These are phyloP conservation scores for Penicillium flavigenum DNA, from an alignment of 495 filamentous ascomycete species.

Conservation along the genomic window DNA sequence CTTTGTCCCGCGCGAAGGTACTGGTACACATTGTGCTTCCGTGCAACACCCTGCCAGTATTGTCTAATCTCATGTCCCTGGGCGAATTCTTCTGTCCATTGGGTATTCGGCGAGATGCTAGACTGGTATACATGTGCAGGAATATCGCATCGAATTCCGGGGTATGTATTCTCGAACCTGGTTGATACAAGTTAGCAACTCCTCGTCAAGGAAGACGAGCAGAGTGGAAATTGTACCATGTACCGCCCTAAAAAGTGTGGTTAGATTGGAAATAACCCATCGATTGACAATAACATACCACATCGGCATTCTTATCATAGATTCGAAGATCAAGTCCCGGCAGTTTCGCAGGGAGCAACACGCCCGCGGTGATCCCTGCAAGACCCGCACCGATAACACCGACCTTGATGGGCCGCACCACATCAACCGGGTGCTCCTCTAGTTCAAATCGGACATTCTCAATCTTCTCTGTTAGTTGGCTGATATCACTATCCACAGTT, in stretches of 20 bases:
- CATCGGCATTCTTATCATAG: slow-evolving; percentile 56
- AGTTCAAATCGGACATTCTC: slow-evolving; percentile 28
- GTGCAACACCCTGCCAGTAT: slow-evolving; percentile 61
- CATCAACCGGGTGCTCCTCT: slow-evolving; percentile 44
- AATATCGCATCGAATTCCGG: slow-evolving; percentile 63
- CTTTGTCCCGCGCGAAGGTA: slow-evolving; percentile 50
- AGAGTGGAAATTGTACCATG: slow-evolving; percentile 35
- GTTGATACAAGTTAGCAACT: background rate
- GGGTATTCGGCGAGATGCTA: slow-evolving; percentile 61
- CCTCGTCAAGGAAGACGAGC: background rate
- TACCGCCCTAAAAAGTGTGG: slow-evolving; percentile 42
- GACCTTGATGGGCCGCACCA: slow-evolving; percentile 46
- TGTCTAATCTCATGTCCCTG: slow-evolving; percentile 62
- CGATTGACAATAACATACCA: slow-evolving; percentile 34
- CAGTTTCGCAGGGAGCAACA: slow-evolving; percentile 50
- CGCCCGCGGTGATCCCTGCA: slow-evolving; percentile 49
- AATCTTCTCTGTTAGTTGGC: slow-evolving; percentile 1
- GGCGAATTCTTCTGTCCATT: slow-evolving; percentile 67
- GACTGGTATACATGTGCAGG: slow-evolving; percentile 70
- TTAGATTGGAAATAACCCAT: background rate
- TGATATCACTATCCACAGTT: slow-evolving; percentile 15
- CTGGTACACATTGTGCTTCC: slow-evolving; percentile 61
- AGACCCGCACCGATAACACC: slow-evolving; percentile 55
- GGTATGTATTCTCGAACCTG: slow-evolving; percentile 57
- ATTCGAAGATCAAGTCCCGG: slow-evolving; percentile 53